These are phyloP conservation scores for Castanea sativa DNA, from an alignment of 306 rosid species.

Conservation along the genomic window DNA sequence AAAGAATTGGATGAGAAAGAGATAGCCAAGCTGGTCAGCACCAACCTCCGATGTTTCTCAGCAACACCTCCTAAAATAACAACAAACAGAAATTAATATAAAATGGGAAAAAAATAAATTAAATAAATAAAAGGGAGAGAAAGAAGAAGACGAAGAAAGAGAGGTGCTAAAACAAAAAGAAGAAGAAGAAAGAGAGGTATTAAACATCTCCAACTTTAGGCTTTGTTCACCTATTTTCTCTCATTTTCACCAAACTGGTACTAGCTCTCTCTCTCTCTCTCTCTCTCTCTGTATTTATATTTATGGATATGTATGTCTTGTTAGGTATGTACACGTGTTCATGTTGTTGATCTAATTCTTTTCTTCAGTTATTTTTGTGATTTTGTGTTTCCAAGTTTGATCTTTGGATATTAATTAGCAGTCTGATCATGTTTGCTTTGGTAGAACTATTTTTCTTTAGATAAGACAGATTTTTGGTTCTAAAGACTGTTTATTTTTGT, in stretches of 20 bases:
- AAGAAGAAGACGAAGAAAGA: neutral
- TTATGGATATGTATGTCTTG: neutral
- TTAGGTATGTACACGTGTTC: neutral
- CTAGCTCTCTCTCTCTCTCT: neutral
- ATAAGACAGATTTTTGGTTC: neutral
- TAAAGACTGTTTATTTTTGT: neutral
- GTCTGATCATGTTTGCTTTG: conserved; percentile 6
- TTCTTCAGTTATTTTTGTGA: neutral
- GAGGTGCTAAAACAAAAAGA: neutral
- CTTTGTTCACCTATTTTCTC: neutral
- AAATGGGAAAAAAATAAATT: neutral
- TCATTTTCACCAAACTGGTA: conserved; percentile 24
- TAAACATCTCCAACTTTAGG: neutral
- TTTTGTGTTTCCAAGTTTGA: conserved; percentile 8
- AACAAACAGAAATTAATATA: conserved; percentile 18
- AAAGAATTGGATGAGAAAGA: neutral
- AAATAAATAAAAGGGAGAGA: too few species aligned
- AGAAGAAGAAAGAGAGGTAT: conserved; percentile 21
- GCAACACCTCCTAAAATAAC: conserved; percentile 68
- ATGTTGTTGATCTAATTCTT: neutral
- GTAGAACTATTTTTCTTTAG: neutral
- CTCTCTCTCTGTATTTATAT: neutral
- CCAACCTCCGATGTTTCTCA: conserved; percentile 76
- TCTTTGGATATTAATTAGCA: conserved; percentile 1
- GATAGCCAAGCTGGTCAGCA: conserved; percentile 61